These are phyloP conservation scores for Zygosaccharomyces pseudobailii DNA, from an alignment of 1,139 yeast species.

Conservation along the genomic window DNA sequence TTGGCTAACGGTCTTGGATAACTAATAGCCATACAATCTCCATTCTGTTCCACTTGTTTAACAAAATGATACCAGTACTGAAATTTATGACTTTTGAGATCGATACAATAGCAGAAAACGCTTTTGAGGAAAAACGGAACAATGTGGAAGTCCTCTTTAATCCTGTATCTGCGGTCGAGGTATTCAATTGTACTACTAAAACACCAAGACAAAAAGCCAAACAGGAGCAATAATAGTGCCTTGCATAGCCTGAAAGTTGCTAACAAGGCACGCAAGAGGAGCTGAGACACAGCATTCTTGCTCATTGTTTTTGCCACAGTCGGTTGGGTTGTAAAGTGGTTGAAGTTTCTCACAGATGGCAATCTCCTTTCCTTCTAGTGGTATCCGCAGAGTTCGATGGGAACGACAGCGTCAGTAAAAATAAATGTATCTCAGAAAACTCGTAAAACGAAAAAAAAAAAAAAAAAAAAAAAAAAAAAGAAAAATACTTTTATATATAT, in stretches of 20 bases:
- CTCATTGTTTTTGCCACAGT: slow-evolving; percentile 5
- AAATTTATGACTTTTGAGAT: slow-evolving; percentile 43
- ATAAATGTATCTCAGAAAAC: neutral
- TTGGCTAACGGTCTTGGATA: slow-evolving; percentile 53
- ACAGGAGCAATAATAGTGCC: slow-evolving; percentile 18
- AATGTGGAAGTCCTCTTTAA: slow-evolving; percentile 51
- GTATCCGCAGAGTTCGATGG: neutral
- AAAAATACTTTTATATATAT: neutral
- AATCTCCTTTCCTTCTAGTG: neutral
- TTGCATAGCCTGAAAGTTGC: slow-evolving; percentile 17
- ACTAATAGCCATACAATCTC: slow-evolving; percentile 53
- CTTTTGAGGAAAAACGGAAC: slow-evolving; percentile 41
- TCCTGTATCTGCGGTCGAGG: slow-evolving; percentile 49
- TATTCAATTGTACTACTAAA: slow-evolving; percentile 20
- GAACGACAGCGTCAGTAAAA: slow-evolving; percentile 3
- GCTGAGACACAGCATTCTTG: slow-evolving; percentile 8
- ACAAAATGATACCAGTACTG: slow-evolving; percentile 69
- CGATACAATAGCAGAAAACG: slow-evolving; percentile 43
- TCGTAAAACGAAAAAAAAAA: neutral
- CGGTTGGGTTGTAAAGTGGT: too few relatives aligned
- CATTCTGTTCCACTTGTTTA: slow-evolving; percentile 43
- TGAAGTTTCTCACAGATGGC: too few relatives aligned
- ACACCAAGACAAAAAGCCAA: slow-evolving; percentile 12
- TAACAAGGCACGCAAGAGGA: slow-evolving; percentile 16
- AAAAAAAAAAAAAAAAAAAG: neutral